Conservation (phyloP, 2,329 filamentous ascomycete genomes). For the Fusarium sarcochroum region DNA sequence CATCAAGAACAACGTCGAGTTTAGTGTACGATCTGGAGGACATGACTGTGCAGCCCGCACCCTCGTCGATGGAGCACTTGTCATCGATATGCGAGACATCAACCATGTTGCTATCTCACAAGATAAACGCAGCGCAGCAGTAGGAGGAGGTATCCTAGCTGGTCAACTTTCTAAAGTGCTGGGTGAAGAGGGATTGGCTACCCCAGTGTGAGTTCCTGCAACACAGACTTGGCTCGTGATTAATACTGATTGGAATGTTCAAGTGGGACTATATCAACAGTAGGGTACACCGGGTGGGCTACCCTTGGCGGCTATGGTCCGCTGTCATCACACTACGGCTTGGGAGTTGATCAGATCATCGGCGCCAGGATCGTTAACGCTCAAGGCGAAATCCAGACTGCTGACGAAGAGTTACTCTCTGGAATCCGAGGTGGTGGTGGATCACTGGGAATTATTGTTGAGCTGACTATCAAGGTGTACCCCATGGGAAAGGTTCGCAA, state of each 20-base stretch:
- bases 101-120: background rate
- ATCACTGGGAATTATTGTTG: constrained; percentile 11
- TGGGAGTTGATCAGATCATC: constrained; percentile 27
- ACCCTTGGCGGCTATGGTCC: constrained; percentile 25
- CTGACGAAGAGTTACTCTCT: constrained; percentile 5
- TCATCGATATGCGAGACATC: constrained; percentile 38
- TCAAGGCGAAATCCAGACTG: constrained; percentile 6
- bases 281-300: constrained; percentile 34
- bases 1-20: background rate
- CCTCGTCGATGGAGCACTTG: background rate
- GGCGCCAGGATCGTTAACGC: constrained; percentile 6
- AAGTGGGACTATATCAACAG: background rate
- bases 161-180: background rate
- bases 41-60: constrained; percentile 23
- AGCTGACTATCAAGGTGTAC: constrained; percentile 10
- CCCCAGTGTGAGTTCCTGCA: constrained; percentile 9
- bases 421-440: constrained; percentile 26
- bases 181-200: background rate
- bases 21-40: constrained; percentile 15
- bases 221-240: accelerated
- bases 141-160: constrained; percentile 17
- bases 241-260: background rate
- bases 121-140: background rate
- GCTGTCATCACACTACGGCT: constrained; percentile 1
- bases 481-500: background rate